Evolutionary conservation across 1,284 basidiomycete species (phyloP).

Genomic region (Trametes sp.): DNA sequence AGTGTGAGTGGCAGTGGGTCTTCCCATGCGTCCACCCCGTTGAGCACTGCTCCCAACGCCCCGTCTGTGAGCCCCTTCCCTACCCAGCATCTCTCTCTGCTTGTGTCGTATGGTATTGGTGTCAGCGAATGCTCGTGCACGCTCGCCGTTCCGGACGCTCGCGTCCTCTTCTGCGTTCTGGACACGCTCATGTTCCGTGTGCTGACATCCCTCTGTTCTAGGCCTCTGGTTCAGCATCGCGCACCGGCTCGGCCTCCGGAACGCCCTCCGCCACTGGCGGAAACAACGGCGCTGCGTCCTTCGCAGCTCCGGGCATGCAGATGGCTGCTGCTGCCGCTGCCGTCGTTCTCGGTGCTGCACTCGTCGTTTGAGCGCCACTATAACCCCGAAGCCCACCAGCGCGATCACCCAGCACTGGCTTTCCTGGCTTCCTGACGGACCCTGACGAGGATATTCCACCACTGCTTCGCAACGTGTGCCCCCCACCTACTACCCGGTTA

Average conservation of each 20-base stretch:
- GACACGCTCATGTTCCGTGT: not conserved
- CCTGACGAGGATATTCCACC: not conserved
- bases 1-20: conserved; percentile 5
- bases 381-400: no score
- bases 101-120: not conserved
- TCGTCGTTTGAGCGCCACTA: conserved; percentile 15
- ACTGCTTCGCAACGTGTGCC: not conserved
- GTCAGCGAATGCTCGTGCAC: conserved; percentile 1
- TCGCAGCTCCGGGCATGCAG: conserved; percentile 16
- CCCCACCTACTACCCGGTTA: not conserved
- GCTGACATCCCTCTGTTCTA: conserved; percentile 1
- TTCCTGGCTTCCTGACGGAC: not conserved
- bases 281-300: conserved; percentile 24
- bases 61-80: conserved; percentile 16
- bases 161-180: not conserved
- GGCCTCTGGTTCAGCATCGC: conserved; percentile 5
- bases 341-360: conserved; percentile 23
- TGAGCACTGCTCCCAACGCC: conserved; percentile 8
- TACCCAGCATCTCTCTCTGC: not conserved
- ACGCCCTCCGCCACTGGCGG: conserved; percentile 27
- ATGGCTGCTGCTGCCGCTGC: conserved; percentile 20
- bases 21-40: not conserved
- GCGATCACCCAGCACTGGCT: no score
- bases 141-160: conserved; percentile 11
- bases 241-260: conserved; percentile 10